Conservation (phyloP, 208 protist genomes). For the Trypanosoma melophagium region DNA sequence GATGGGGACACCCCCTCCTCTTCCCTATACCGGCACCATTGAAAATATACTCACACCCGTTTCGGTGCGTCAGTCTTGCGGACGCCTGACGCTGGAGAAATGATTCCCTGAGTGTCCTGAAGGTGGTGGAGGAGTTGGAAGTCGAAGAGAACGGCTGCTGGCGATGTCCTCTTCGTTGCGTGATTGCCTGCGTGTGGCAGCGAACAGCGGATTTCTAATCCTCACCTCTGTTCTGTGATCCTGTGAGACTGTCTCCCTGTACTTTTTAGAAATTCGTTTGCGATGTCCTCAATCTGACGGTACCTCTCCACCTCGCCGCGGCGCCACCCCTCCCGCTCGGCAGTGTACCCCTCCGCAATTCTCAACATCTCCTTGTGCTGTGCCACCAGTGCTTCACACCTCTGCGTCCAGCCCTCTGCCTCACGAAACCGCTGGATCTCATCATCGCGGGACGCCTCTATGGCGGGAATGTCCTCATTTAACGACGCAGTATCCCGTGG, state of each 20-base stretch:
- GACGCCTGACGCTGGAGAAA: too few relatives aligned
- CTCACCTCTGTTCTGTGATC: too few relatives aligned
- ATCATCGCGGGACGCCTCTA: background rate
- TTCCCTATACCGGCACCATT: too few relatives aligned
- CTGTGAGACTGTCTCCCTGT: conserved; percentile 3
- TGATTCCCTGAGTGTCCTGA: background rate
- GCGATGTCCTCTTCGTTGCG: background rate
- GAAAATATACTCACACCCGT: too few relatives aligned
- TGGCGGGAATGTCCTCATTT: background rate
- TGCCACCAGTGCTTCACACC: background rate
- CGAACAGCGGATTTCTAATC: background rate
- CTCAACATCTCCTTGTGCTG: conserved; percentile 18
- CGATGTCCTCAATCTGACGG: conserved; percentile 3
- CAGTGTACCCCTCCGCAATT: conserved; percentile 1
- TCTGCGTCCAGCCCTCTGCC: background rate
- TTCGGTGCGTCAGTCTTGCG: too few relatives aligned
- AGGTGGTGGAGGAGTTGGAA: conserved; percentile 27
- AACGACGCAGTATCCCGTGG: background rate
- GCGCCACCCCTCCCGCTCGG: background rate
- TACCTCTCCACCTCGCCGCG: conserved; percentile 8
- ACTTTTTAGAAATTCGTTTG: conserved; percentile 6
- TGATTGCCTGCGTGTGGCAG: background rate
- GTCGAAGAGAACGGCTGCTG: conserved; percentile 13
- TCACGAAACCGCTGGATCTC: background rate
- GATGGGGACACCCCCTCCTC: too few relatives aligned